Evolutionary conservation across 2,329 filamentous ascomycete genomes (phyloP).

Genomic region (Curvularia lunata): DNA sequence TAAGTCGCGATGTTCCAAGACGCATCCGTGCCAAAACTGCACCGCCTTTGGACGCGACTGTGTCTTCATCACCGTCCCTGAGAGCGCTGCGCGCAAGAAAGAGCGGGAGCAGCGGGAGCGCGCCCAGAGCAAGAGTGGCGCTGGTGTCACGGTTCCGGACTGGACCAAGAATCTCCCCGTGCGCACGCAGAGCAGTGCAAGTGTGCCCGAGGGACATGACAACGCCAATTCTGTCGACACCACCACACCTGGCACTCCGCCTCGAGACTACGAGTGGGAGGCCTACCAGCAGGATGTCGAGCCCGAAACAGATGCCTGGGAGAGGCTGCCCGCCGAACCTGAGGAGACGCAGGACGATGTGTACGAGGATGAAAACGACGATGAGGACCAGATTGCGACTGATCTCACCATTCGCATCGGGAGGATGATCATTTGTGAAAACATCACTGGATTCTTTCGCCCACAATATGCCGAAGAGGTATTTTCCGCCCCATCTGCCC

Average conservation of each 20-base stretch:
- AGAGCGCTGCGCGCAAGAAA: constrained; percentile 48
- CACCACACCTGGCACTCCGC: constrained; percentile 47
- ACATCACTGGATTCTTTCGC: constrained; percentile 48
- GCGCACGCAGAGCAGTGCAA: constrained; percentile 37
- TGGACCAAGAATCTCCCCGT: constrained; percentile 49
- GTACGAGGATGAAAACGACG: constrained; percentile 48
- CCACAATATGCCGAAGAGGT: constrained; percentile 52
- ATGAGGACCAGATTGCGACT: constrained; percentile 48
- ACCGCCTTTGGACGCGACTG: constrained; percentile 49
- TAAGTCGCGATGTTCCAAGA: constrained; percentile 50
- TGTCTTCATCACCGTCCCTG: constrained; percentile 49
- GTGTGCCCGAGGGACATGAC: constrained; percentile 36
- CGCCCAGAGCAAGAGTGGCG: constrained; percentile 35
- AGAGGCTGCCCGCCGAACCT: constrained; percentile 45
- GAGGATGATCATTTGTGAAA: constrained; percentile 50
- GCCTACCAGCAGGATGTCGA: constrained; percentile 50
- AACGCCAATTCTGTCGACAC: constrained; percentile 41
- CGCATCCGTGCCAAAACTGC: constrained; percentile 50
- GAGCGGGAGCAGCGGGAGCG: constrained; percentile 45
- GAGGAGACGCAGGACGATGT: constrained; percentile 49
- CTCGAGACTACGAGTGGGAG: constrained; percentile 50
- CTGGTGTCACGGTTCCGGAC: constrained; percentile 36
- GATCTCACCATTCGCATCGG: constrained; percentile 49
- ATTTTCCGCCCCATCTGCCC: constrained; percentile 29
- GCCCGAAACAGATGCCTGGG: constrained; percentile 47